A percentile compares a stretch with the other conserved stretches of the same genome.
Evolutionary conservation across 306 rosid species (phyloP).

Genomic region (Vigna trinervia): DNA sequence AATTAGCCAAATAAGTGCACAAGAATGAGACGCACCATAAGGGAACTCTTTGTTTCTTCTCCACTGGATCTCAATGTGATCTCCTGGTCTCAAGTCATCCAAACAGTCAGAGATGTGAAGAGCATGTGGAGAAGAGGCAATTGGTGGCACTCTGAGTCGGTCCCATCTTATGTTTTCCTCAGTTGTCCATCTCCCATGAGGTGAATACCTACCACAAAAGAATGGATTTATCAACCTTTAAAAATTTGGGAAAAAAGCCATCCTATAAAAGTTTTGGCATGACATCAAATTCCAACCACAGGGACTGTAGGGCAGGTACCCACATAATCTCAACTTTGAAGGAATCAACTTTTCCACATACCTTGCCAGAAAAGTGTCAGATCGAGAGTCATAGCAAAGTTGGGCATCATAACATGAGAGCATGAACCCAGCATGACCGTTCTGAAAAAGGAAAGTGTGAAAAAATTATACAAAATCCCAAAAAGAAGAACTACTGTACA

Average conservation of each 20-base stretch:
- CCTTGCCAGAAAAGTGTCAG: slow-evolving; percentile 88
- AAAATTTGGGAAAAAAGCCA: neutral
- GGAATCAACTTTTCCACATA: slow-evolving; percentile 43
- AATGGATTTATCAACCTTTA: slow-evolving; percentile 17
- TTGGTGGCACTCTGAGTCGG: slow-evolving; percentile 77
- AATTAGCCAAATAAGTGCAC: neutral
- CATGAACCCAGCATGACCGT: slow-evolving; percentile 91
- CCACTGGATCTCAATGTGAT: slow-evolving; percentile 97
- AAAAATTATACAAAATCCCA: slow-evolving; percentile 23
- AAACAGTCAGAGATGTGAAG: slow-evolving; percentile 81
- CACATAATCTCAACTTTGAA: slow-evolving; percentile 28
- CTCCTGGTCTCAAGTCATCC: slow-evolving; percentile 74
- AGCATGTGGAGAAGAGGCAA: slow-evolving; percentile 63
- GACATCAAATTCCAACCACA: slow-evolving; percentile 27
- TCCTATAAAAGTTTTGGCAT: neutral
- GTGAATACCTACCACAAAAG: slow-evolving; percentile 67
- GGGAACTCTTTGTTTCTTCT: slow-evolving; percentile 87
- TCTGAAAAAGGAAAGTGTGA: slow-evolving; percentile 60
- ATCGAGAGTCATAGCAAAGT: slow-evolving; percentile 66
- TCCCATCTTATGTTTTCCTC: slow-evolving; percentile 88
- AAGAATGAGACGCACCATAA: slow-evolving; percentile 65
- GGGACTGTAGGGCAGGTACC: neutral
- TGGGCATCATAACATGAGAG: slow-evolving; percentile 95
- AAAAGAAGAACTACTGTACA: neutral
- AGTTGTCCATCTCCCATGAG: slow-evolving; percentile 73